phyloP scores from a whole-genome alignment of 257 asterid genomes.

The Solanum arcanum region DNA sequence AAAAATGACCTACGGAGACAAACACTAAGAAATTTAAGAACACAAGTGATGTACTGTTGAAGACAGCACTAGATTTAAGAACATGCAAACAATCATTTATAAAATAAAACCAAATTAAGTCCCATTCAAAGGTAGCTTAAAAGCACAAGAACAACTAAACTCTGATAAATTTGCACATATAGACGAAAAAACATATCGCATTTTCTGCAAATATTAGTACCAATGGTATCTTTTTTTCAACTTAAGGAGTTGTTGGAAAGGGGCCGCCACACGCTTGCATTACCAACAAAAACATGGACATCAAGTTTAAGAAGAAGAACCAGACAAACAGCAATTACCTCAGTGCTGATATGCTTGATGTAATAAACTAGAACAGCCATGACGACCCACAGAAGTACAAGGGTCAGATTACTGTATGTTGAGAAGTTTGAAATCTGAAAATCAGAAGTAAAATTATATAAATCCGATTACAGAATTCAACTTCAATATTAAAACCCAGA shows the following conservation, averaged over 20 bases:
- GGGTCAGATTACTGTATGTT: slow-evolving; percentile 84
- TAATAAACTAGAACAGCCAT: slow-evolving; percentile 61
- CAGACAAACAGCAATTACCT: slow-evolving; percentile 41
- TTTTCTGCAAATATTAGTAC: neutral
- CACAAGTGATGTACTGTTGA: neutral
- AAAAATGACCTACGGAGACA: neutral
- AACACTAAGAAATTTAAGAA: neutral
- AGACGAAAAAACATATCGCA: neutral
- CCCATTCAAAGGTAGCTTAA: neutral
- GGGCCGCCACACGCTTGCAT: neutral
- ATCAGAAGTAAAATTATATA: neutral
- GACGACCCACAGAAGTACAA: slow-evolving; percentile 81
- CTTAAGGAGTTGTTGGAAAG: neutral
- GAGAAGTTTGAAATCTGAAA: slow-evolving; percentile 93
- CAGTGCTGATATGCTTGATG: slow-evolving; percentile 68
- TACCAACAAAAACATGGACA: neutral
- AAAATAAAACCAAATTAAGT: neutral
- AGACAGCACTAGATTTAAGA: neutral
- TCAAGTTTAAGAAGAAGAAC: neutral
- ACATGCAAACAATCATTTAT: neutral
- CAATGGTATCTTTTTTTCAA: neutral
- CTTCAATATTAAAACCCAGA: neutral
- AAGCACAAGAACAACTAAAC: neutral
- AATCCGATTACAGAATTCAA: neutral
- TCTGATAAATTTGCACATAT: neutral